A percentile compares a stretch with the other conserved stretches of the same genome.
Conservation (phyloP, 768 basidiomycete genomes). For the Leccinum obscurum region DNA sequence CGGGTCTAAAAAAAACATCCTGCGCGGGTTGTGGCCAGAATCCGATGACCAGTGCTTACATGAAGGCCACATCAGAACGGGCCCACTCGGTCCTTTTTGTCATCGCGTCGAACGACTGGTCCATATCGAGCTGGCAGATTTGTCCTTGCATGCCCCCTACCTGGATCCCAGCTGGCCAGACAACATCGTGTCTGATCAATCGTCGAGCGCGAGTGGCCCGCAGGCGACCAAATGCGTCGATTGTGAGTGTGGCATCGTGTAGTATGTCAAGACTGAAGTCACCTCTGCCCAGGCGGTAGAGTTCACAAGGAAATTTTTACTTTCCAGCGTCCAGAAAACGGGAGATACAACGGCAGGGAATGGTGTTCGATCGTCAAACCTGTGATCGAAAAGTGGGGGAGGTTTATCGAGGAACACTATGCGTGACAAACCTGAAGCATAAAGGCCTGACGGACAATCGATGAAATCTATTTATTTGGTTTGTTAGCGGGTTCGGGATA, state of each 20-base stretch:
- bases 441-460: background rate
- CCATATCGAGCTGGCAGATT: conserved; percentile 77
- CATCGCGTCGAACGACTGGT: conserved; percentile 78
- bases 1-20: conserved; percentile 69
- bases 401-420: conserved; percentile 45
- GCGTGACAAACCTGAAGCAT: conserved; percentile 12
- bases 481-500: background rate
- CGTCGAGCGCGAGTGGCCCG: conserved; percentile 1
- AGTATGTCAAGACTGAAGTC: conserved; percentile 7
- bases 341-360: conserved; percentile 46
- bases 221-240: conserved; percentile 39
- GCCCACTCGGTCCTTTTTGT: conserved; percentile 61
- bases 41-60: conserved; percentile 48
- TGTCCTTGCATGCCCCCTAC: conserved; percentile 59
- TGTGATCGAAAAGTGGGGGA: conserved; percentile 77
- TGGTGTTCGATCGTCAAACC: conserved; percentile 54
- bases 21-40: conserved; percentile 73
- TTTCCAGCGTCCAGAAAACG: conserved; percentile 55
- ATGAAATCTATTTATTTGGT: background rate
- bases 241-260: conserved; percentile 37
- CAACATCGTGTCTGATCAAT: conserved; percentile 29
- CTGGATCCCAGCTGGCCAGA: conserved; percentile 51
- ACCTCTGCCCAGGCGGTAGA: conserved; percentile 43
- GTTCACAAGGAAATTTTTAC: conserved; percentile 81
- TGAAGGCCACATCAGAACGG: conserved; percentile 64